Evolutionary conservation across 116 monocot species (phyloP), one percentile per base, ranked within the genome.

Genomic region (Cymodocea nodosa): DNA sequence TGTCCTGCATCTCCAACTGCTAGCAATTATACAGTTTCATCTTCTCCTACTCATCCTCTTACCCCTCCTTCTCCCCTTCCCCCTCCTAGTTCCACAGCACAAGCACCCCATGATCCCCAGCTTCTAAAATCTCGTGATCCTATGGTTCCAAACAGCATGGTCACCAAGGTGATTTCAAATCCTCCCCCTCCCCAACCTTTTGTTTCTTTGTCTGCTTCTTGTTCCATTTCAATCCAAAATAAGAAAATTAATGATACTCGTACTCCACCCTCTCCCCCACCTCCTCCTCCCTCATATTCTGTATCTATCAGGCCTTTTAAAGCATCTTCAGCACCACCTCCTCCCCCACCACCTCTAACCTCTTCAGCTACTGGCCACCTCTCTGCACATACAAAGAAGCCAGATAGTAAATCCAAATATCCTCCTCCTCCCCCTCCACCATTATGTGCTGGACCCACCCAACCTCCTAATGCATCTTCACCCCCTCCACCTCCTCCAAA

Each of bases 111-210:
- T 30, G 13, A 4, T 14, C 35, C 35, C 44, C 7, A 2, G 6
- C 11, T 14, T 7, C 22, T 24, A 59, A 30, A 1, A 25, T 59
- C 59, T 12, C 22, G 18, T n/a, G 44, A 44, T 44, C 48, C 63
- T 20, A 15, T 30, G n/a, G 25, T 6, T 35, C 4, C 15, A 52
- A 49, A 23, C 15, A 49, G 22, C 20, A 49, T 20, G 50, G 12
- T 18, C 50, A 64, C 22, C 17, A 39, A 39, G 23, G 49, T 23
- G 13, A 34, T n/a, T 22, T 49, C 23, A 50, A 23, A 44, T 14
- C 61, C 73, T 34, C 71, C 66, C 58, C 53, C 56, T 39, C 67
- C 90, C 2, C 74, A 72, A 53, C 78, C 83, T 18, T 40, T 44
- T 1, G 14, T 17, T 24, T 35, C 52, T 25, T 16, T 35, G n/a